Percentiles rank a stretch among this genome's conserved stretches.
Evolutionary conservation across 2,329 filamentous ascomycete genomes (phyloP).

Genomic region (Aspergillus sp.): DNA sequence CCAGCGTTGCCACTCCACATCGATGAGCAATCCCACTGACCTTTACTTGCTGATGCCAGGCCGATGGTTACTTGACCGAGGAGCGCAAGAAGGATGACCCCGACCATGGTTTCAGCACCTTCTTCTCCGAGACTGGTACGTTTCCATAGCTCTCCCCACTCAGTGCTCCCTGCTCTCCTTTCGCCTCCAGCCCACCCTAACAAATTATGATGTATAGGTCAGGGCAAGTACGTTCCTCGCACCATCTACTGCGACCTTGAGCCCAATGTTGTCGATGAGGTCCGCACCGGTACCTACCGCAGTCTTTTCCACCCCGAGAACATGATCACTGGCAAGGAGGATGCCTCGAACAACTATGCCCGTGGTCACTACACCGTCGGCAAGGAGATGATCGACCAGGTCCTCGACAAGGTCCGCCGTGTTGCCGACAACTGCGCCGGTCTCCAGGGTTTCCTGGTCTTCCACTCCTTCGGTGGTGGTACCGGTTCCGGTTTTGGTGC

Average conservation of each 20-base stretch:
- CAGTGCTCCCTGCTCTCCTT: background rate
- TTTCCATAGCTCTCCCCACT: constrained; percentile 12
- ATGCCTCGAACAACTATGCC: constrained; percentile 99
- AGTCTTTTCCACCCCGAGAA: constrained; percentile 97
- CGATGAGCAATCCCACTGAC: constrained; percentile 22
- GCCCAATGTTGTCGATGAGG: constrained; percentile 98
- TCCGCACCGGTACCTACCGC: constrained; percentile 95
- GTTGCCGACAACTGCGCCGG: constrained; percentile 97
- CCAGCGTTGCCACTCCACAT: background rate
- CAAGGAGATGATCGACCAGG: constrained; percentile 98
- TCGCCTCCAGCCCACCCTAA: constrained; percentile 19
- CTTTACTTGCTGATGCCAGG: constrained; percentile 57
- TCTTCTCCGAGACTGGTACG: constrained; percentile 99
- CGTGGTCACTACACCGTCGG: constrained; percentile 99
- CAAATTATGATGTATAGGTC: constrained; percentile 59
- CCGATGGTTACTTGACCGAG: constrained; percentile 97
- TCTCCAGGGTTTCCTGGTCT: constrained; percentile 98
- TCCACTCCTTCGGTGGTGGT: constrained; percentile 99
- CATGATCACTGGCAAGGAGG: constrained; percentile 99
- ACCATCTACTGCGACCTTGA: constrained; percentile 99
- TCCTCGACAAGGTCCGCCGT: constrained; percentile 95
- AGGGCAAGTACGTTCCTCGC: constrained; percentile 98
- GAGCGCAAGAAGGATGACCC: constrained; percentile 92
- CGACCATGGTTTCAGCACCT: constrained; percentile 98
- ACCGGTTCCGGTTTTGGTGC: constrained; percentile 98